A percentile compares a stretch with the other conserved stretches of the same genome.
Evolutionary conservation across 306 rosid species (phyloP).

Genomic region (Bauhinia variegata): DNA sequence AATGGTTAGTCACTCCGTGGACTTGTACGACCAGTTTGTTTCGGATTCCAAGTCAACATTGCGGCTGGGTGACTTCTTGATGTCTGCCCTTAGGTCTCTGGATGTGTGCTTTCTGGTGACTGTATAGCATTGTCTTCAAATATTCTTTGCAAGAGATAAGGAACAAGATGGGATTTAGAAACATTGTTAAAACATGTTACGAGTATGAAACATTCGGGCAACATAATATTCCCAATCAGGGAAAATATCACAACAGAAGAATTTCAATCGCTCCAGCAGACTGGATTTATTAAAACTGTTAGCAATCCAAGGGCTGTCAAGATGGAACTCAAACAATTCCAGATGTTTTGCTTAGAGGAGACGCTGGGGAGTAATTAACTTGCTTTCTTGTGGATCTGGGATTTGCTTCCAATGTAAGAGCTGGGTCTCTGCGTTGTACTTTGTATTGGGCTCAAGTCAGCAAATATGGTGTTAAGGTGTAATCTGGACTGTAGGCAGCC

Average conservation of each 20-base stretch:
- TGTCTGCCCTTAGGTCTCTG: background rate
- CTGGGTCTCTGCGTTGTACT: background rate
- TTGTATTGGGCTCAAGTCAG: background rate
- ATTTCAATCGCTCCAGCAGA: background rate
- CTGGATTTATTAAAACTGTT: background rate
- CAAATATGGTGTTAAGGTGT: background rate
- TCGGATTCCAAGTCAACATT: background rate
- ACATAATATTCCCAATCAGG: background rate
- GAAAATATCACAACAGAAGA: background rate
- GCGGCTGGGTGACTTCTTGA: conserved; percentile 17
- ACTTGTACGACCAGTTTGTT: conserved; percentile 8
- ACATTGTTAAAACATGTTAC: background rate
- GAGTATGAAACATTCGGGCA: conserved; percentile 1
- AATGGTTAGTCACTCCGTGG: conserved; percentile 17
- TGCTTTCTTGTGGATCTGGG: conserved; percentile 14
- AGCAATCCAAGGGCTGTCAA: background rate
- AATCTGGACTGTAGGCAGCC: background rate
- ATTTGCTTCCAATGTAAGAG: background rate
- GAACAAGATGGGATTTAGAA: conserved; percentile 14
- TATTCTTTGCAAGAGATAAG: conserved; percentile 17
- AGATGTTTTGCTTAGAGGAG: conserved; percentile 10
- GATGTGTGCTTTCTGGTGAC: background rate
- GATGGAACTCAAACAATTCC: background rate
- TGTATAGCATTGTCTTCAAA: conserved; percentile 5
- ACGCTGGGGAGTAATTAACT: background rate